A percentile compares a stretch with the other conserved stretches of the same genome.
Evolutionary conservation across 179 eudicot species (phyloP).

Genomic region (Beta lomatogona): DNA sequence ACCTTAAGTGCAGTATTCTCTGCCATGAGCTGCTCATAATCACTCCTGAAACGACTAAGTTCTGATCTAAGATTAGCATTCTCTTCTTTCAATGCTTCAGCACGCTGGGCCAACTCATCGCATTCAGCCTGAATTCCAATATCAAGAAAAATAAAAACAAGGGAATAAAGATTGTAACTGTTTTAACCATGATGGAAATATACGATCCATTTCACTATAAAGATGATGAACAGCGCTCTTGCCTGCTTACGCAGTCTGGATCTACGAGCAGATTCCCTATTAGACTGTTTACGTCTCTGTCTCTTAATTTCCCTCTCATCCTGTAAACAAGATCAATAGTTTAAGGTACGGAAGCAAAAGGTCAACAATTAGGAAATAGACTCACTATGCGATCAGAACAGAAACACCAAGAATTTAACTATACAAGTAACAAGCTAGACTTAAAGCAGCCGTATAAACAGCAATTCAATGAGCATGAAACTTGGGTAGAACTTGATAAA

Average conservation of each 20-base stretch:
- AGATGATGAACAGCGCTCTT: slow-evolving; percentile 15
- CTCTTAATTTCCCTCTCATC: slow-evolving; percentile 95
- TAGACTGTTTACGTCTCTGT: slow-evolving; percentile 93
- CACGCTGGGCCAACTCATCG: slow-evolving; percentile 92
- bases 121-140: slow-evolving; percentile 72
- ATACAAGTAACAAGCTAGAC: background rate
- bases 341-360: background rate
- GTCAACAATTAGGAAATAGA: background rate
- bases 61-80: slow-evolving; percentile 84
- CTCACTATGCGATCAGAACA: background rate
- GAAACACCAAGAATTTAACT: background rate
- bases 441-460: background rate
- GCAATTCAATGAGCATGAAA: background rate
- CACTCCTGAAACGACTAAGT: slow-evolving; percentile 64
- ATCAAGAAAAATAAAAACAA: slow-evolving; percentile 8
- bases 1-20: slow-evolving; percentile 86
- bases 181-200: background rate
- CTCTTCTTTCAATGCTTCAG: slow-evolving; percentile 78
- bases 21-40: slow-evolving; percentile 71
- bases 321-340: slow-evolving; percentile 38
- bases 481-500: background rate
- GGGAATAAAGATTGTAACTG: background rate
- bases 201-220: background rate
- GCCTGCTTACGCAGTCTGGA: slow-evolving; percentile 98
- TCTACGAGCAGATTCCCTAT: slow-evolving; percentile 96